phyloP scores from a whole-genome alignment of 129 eudicot species.

The Chrysanthemum lavandulifolium region DNA sequence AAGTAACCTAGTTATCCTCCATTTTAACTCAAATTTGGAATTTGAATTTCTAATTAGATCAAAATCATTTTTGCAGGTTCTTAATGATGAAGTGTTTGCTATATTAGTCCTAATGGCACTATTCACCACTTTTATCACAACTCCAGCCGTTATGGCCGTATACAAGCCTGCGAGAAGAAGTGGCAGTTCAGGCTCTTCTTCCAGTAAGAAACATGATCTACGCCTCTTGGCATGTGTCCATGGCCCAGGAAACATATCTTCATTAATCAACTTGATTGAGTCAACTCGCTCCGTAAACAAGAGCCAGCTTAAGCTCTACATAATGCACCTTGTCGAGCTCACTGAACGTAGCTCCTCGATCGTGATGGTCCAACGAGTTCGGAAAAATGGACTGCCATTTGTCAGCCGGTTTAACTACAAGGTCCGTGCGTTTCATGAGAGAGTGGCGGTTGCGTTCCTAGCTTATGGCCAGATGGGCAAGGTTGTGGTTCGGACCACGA shows the following conservation, averaged over 20 bases:
- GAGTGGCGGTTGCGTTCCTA: constrained; percentile 61
- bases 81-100: constrained; percentile 79
- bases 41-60: neutral
- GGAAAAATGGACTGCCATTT: constrained; percentile 71
- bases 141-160: constrained; percentile 78
- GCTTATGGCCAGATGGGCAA: constrained; percentile 59
- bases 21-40: neutral
- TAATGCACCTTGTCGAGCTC: constrained; percentile 79
- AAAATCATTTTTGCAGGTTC: constrained; percentile 45
- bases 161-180: constrained; percentile 48
- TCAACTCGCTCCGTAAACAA: constrained; percentile 54
- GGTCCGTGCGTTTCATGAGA: constrained; percentile 44
- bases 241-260: constrained; percentile 67
- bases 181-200: constrained; percentile 20
- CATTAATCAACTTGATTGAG: constrained; percentile 63
- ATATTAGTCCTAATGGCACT: constrained; percentile 91
- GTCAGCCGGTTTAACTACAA: constrained; percentile 41
- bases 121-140: constrained; percentile 83
- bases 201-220: constrained; percentile 43
- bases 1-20: neutral
- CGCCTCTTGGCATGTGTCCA: constrained; percentile 75
- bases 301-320: constrained; percentile 62
- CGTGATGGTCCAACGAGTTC: constrained; percentile 60
- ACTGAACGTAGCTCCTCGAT: constrained; percentile 88
- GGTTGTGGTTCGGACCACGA: constrained; percentile 63